A percentile compares a stretch with the other conserved stretches of the same genome.
Evolutionary conservation across 495 filamentous ascomycete genomes (phyloP).

Genomic region (Trichoderma gamsii): DNA sequence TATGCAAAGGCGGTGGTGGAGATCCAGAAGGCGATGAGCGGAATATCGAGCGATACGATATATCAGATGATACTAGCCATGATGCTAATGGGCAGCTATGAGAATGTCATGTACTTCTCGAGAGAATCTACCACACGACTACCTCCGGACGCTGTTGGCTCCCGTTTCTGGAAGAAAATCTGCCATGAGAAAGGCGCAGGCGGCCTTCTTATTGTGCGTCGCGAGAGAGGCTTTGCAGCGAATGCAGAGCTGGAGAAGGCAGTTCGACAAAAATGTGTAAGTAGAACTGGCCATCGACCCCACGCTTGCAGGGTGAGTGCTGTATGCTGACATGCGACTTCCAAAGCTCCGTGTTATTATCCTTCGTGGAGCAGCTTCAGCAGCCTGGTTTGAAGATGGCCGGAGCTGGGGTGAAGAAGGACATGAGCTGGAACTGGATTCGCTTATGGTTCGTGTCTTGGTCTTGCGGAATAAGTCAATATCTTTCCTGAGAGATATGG

Average conservation of each 20-base stretch:
- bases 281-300: not conserved
- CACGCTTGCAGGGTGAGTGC: not conserved
- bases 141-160: slow-evolving; percentile 19
- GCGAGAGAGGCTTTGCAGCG: slow-evolving; percentile 20
- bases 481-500: not conserved
- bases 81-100: slow-evolving; percentile 29
- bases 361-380: slow-evolving; percentile 10
- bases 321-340: not conserved
- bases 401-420: slow-evolving; percentile 17
- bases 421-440: slow-evolving; percentile 16
- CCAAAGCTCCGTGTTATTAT: not conserved
- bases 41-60: slow-evolving; percentile 25
- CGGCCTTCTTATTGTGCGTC: slow-evolving; percentile 25
- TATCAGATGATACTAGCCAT: slow-evolving; percentile 28
- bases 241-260: slow-evolving; percentile 26
- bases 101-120: slow-evolving; percentile 22
- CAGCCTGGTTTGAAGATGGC: slow-evolving; percentile 21
- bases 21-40: not conserved
- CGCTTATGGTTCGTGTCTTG: slow-evolving; percentile 20
- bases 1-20: slow-evolving; percentile 21
- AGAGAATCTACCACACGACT: slow-evolving; percentile 1
- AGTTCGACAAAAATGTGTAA: slow-evolving; percentile 23
- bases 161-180: slow-evolving; percentile 23
- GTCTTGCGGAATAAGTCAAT: slow-evolving; percentile 17
- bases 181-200: slow-evolving; percentile 24